A percentile compares a stretch with the other conserved stretches of the same genome.
phyloP scores from a whole-genome alignment of 1,139 yeast species.

The Saccharomyces hybrid region DNA sequence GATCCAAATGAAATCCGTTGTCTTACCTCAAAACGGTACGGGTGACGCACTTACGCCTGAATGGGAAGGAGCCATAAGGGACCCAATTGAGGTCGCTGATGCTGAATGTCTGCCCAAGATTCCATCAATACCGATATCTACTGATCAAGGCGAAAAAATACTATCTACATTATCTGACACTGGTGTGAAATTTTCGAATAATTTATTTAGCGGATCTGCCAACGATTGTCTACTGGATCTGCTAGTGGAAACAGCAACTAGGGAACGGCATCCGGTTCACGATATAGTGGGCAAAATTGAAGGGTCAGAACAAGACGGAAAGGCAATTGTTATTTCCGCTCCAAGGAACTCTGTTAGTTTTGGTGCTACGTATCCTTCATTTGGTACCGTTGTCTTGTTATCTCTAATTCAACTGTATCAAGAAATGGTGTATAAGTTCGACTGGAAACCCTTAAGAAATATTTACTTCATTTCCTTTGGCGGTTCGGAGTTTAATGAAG shows the following conservation, averaged over 20 bases:
- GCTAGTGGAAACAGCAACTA: conserved; percentile 41
- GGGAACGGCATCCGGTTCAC: conserved; percentile 63
- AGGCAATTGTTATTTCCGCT: conserved; percentile 75
- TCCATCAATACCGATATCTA: conserved; percentile 71
- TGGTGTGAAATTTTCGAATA: conserved; percentile 34
- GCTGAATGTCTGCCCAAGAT: conserved; percentile 57
- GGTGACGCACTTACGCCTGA: conserved; percentile 81
- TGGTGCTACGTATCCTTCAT: conserved; percentile 67
- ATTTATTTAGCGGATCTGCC: conserved; percentile 33
- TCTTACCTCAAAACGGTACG: conserved; percentile 53
- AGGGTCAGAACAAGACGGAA: conserved; percentile 74
- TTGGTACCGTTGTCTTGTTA: conserved; percentile 68
- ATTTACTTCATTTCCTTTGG: conserved; percentile 83
- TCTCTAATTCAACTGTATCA: conserved; percentile 69
- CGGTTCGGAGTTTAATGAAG: conserved; percentile 72
- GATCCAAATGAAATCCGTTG: conserved; percentile 60
- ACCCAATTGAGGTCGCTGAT: conserved; percentile 33
- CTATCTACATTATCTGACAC: conserved; percentile 36
- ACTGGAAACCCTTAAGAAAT: conserved; percentile 83
- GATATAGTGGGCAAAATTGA: conserved; percentile 71
- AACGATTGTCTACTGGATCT: conserved; percentile 33
- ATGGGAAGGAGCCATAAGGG: conserved; percentile 44
- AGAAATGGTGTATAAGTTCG: conserved; percentile 53
- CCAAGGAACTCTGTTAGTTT: conserved; percentile 70
- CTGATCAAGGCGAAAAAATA: conserved; percentile 54